phyloP scores from a whole-genome alignment of 2,329 filamentous ascomycete species.

The Fusarium sp. region DNA sequence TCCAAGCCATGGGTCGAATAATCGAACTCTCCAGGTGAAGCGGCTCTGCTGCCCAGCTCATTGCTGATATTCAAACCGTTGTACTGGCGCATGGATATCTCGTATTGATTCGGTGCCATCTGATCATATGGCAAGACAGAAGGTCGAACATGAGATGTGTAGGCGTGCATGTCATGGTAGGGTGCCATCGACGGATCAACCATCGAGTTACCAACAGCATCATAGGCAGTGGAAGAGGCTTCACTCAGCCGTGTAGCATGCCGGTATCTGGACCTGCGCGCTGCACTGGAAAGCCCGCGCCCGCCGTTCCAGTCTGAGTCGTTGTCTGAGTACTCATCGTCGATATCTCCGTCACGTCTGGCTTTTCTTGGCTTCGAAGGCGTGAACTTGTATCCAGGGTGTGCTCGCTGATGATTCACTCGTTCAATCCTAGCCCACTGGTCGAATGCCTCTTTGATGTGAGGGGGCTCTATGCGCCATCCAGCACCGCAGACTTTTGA shows the following conservation, averaged over 20 bases:
- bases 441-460: constrained; percentile 80
- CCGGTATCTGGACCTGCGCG: constrained; percentile 20
- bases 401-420: constrained; percentile 83
- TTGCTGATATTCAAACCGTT: constrained; percentile 10
- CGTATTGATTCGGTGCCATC: constrained; percentile 27
- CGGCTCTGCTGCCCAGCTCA: constrained; percentile 32
- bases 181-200: constrained; percentile 4
- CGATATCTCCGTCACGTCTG: constrained; percentile 50
- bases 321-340: constrained; percentile 33
- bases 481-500: constrained; percentile 87
- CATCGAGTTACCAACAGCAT: constrained; percentile 11
- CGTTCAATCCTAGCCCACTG: constrained; percentile 83
- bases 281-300: constrained; percentile 3
- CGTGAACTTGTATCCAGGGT: constrained; percentile 94
- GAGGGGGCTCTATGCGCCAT: constrained; percentile 84
- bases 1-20: constrained; percentile 28
- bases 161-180: constrained; percentile 32
- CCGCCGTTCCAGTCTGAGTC: constrained; percentile 40
- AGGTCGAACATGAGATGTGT: constrained; percentile 20
- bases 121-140: constrained; percentile 28
- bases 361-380: constrained; percentile 73
- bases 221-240: constrained; percentile 27
- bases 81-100: constrained; percentile 23
- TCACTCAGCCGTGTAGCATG: constrained; percentile 37
- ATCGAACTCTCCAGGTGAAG: constrained; percentile 34